phyloP scores from a whole-genome alignment of 352 stramenopile genomes.

The Phytophthora ramorum region DNA sequence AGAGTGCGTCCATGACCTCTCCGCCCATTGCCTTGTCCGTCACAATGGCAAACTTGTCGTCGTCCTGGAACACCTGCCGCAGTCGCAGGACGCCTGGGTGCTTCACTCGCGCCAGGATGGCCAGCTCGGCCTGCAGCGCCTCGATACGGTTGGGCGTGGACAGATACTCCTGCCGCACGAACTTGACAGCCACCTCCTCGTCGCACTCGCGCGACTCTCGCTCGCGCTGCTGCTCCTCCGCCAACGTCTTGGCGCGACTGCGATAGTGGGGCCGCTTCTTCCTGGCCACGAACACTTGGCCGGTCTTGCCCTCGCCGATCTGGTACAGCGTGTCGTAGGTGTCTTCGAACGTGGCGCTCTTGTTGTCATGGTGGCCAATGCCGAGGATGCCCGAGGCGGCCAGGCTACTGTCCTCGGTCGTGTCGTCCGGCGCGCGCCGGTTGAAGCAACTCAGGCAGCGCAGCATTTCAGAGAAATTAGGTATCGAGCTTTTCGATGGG shows the following conservation, averaged over 20 bases:
- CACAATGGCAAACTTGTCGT: conserved; percentile 72
- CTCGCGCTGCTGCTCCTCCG: conserved; percentile 67
- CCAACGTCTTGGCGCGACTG: conserved; percentile 33
- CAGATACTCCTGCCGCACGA: conserved; percentile 73
- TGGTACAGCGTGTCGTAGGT: conserved; percentile 76
- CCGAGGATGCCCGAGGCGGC: conserved; percentile 12
- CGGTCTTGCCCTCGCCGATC: conserved; percentile 83
- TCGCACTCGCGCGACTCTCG: conserved; percentile 55
- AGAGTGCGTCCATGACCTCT: conserved; percentile 72
- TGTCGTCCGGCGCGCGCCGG: conserved; percentile 5
- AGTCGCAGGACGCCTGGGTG: conserved; percentile 66
- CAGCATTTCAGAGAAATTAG: conserved; percentile 30
- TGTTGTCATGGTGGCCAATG: conserved; percentile 25
- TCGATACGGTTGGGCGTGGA: conserved; percentile 70
- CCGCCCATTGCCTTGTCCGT: conserved; percentile 66
- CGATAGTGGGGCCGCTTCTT: conserved; percentile 33
- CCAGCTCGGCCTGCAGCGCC: conserved; percentile 69
- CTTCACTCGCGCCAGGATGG: conserved; percentile 62
- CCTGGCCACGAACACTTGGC: conserved; percentile 67
- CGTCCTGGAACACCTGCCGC: conserved; percentile 74
- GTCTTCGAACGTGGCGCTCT: conserved; percentile 51
- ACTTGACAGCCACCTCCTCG: conserved; percentile 72
- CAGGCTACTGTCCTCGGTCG: conserved; percentile 9
- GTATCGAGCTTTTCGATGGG: conserved; percentile 26
- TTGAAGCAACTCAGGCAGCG: conserved; percentile 45